Evolutionary conservation across 139 green algal species (phyloP).

Genomic region (Zygnema cylindricum): DNA sequence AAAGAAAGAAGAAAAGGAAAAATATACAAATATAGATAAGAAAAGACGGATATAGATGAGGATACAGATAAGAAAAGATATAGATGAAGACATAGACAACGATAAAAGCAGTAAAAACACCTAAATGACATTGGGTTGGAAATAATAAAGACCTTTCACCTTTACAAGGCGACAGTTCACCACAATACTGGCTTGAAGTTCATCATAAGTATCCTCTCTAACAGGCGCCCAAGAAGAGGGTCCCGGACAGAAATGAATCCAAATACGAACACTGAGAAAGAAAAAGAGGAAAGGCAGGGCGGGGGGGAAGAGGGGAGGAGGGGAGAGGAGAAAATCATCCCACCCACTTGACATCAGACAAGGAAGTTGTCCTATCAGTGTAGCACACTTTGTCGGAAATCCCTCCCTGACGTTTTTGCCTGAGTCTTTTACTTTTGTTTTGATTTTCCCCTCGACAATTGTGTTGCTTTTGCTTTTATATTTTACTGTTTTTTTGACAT

Average conservation of each 20-base stretch:
- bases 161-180: conserved; percentile 27
- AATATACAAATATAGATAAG: neutral
- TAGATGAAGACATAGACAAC: neutral
- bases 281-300: no score
- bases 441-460: no score
- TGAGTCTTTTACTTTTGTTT: no score
- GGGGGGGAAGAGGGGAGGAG: no score
- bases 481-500: no score
- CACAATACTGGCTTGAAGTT: neutral
- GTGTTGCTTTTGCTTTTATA: no score
- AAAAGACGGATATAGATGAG: neutral
- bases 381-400: no score
- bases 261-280: neutral
- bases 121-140: no score
- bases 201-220: conserved; percentile 4
- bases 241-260: conserved; percentile 30
- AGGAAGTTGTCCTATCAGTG: no score
- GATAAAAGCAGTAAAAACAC: neutral
- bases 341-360: no score
- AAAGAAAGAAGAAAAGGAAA: neutral
- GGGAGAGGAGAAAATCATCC: no score
- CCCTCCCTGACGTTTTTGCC: no score
- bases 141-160: neutral
- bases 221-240: neutral
- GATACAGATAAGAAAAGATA: neutral